These are phyloP conservation scores for Hericium alpestre DNA, from an alignment of 768 basidiomycete species.

Conservation along the genomic window DNA sequence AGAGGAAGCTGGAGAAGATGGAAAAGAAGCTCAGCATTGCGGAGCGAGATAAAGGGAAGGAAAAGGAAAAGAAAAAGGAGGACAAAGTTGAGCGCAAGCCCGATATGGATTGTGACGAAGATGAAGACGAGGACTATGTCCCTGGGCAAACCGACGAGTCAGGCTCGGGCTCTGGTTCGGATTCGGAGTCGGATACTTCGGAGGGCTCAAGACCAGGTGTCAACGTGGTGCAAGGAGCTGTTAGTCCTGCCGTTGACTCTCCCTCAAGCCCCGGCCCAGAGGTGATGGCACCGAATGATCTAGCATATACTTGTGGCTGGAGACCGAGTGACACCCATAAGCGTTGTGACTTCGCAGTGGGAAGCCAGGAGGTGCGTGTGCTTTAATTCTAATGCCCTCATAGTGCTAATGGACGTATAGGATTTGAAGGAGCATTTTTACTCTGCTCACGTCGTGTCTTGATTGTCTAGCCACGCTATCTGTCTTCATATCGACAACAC, in stretches of 20 bases:
- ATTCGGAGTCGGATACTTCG: not conserved
- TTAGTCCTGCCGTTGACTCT: not conserved
- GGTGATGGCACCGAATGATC: not conserved
- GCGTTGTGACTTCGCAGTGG: not conserved
- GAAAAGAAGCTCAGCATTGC: conserved; percentile 19
- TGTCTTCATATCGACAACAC: too few species aligned
- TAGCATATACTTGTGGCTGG: not conserved
- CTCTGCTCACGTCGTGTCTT: too few species aligned
- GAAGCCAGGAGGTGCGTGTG: not conserved
- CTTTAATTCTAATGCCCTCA: not conserved
- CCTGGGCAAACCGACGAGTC: not conserved
- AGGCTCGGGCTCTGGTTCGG: not conserved
- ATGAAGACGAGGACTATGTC: conserved; percentile 7
- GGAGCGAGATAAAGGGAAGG: not conserved
- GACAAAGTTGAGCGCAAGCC: not conserved
- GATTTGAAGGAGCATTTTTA: not conserved
- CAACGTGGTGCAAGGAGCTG: not conserved
- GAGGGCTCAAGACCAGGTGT: not conserved
- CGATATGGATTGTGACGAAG: conserved; percentile 2
- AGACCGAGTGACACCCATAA: not conserved
- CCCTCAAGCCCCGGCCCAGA: not conserved
- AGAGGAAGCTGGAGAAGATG: conserved; percentile 20
- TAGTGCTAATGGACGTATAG: not conserved
- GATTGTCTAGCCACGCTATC: too few species aligned
- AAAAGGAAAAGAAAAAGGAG: not conserved